Evolutionary conservation across 2,329 filamentous ascomycete genomes (phyloP), one percentile per base, ranked within the genome.

Genomic region (Botrytis tulipae): DNA sequence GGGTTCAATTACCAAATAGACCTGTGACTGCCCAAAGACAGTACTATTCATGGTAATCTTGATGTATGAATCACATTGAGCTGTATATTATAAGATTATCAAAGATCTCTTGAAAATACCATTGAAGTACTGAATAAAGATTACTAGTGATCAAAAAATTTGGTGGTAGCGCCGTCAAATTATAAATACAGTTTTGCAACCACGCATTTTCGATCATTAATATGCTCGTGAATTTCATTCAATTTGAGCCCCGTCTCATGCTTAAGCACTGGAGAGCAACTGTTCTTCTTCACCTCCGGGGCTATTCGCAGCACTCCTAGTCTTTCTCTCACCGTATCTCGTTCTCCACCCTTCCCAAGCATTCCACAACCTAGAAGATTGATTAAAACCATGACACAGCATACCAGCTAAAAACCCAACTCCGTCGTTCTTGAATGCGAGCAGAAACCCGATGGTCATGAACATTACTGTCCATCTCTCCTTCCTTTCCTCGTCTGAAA

Each of bases 401-500:
- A 97, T 88, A 0, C 95, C 95, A 0, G 92, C 93, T 22, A 92
- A 74, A 78, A 98, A 97, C 0, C 95, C 95, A 9, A 97, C 88
- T 0, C 91, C 94, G 82, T 97, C 95, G 80, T 98, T 98, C 81
- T 90, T 92, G 79, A 97, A 97, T 0, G 93, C 94, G 68, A 98
- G 82, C 71, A 97, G 87, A 4, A 92, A 88, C 0, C 93, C 94
- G 14, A 93, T 90, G 0, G 95, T 98, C 75, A 95, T 91, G 74
- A 97, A 86, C 94, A 98, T 97, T 0, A 97, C 91, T 35, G 90
- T 93, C 92, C 93, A 97, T 73, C 94, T 87, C 81, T 93, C 89
- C 73, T 87, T 87, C 63, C 90, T 87, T 82, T 96, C 93, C 70
- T 88, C 84, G 25, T 94, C 91, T 1, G 87, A 88, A 3, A 92